Base-by-base conservation (phyloP, 2,329 filamentous ascomycete species). In the Didymella lethalis region DNA sequence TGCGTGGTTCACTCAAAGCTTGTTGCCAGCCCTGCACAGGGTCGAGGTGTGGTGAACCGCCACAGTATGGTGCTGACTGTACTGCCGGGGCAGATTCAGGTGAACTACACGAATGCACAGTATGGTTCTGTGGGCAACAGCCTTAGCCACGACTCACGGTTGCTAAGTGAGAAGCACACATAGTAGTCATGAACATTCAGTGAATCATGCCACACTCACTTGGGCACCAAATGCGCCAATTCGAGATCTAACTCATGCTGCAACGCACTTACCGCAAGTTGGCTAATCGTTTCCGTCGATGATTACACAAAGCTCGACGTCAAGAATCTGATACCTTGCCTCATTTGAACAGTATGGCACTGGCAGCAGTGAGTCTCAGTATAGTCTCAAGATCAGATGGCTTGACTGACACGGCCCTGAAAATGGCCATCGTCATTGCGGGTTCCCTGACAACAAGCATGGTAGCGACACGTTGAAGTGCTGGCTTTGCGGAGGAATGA, bases 11-110 rank as follows among this genome's bases (percentile, higher is more conserved):
- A 41, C 38, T 14, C 6, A 18, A 20, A 18, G 18, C 20, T 41
- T 41, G 20, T 41, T 41, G 3, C 5, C 8, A 23, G 20, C 41
- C 12, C 25, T 18, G 40, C n/a, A 8, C 25, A 14, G 16, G 10
- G 28, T 51, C 4, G 4, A 11, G 40, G 26, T 51, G 38, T 51
- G 48, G 48, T 51, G 48, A 51, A 44, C 28, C 25, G 7, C 12
- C 31, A 32, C 16, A 14, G 31, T 32, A 32, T 14, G 23, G 14
- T 12, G 25, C 25, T 44, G 41, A 5, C 10, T 12, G 36, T 18
- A 31, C 7, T 32, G 29, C 28, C 45, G n/a, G 32, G 46, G 38
- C 12, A 5, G 7, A 41, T 8, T 44, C 32, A 43, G 38, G 38
- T 44, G 28, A 47, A 47, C 18, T 23, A 34, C 18, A 25, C 1